These are phyloP conservation scores for Amniculicola lignicola DNA, from an alignment of 495 filamentous ascomycete genomes.

Conservation along the genomic window DNA sequence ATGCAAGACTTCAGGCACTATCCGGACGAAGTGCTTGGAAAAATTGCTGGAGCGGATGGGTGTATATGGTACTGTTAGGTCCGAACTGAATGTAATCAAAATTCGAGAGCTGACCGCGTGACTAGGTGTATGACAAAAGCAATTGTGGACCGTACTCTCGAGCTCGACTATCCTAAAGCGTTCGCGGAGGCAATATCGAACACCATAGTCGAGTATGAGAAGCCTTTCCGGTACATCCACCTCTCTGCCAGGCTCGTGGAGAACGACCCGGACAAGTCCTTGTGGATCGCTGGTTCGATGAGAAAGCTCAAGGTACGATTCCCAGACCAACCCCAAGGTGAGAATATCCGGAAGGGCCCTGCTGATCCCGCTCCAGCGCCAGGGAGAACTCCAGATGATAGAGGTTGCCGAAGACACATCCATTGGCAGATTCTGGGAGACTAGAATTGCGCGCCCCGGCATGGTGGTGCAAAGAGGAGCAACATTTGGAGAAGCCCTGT, in stretches of 20 bases:
- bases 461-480: neutral
- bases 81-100: neutral
- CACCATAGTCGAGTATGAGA: neutral
- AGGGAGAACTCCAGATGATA: constrained; percentile 20
- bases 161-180: constrained; percentile 15
- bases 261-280: constrained; percentile 2
- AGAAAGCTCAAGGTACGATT: neutral
- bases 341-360: neutral
- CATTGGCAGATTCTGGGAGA: constrained; percentile 10
- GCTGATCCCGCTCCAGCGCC: neutral
- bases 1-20: constrained; percentile 12
- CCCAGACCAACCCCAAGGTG: too few relatives aligned
- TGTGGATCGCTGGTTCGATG: neutral
- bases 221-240: constrained; percentile 17
- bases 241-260: neutral
- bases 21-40: constrained; percentile 9
- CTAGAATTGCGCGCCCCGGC: constrained; percentile 14
- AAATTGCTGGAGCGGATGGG: constrained; percentile 11
- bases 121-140: constrained; percentile 7
- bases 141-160: neutral
- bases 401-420: constrained; percentile 4
- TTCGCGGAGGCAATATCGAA: constrained; percentile 11
- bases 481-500: neutral
- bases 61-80: constrained; percentile 17
- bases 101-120: neutral